A percentile compares a stretch with the other conserved stretches of the same genome.
Conservation (phyloP, 441 rosid genomes). For the Omphalea diandra region DNA sequence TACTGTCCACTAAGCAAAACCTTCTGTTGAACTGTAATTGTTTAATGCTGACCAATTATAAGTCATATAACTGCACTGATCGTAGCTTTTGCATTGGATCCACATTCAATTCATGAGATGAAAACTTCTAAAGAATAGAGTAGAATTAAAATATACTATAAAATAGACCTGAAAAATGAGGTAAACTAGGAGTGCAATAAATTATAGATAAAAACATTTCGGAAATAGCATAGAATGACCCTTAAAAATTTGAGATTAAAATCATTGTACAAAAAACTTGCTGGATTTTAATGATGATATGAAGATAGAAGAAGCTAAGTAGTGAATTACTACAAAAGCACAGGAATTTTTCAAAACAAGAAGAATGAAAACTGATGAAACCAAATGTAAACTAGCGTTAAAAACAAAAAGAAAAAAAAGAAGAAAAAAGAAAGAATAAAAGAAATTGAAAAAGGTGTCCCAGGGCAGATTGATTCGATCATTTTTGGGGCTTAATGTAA, state of each 20-base stretch:
- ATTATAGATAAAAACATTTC: background rate
- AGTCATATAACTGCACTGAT: background rate
- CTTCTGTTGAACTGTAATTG: background rate
- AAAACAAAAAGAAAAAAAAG: too few species aligned
- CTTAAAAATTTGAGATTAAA: background rate
- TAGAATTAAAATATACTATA: background rate
- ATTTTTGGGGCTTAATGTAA: background rate
- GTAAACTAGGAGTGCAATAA: background rate
- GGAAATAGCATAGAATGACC: background rate
- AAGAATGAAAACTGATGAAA: background rate
- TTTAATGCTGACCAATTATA: background rate
- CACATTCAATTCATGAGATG: background rate
- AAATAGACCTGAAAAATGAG: background rate
- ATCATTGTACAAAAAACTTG: background rate
- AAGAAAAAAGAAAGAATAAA: background rate
- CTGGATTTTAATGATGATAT: background rate
- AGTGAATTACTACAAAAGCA: background rate
- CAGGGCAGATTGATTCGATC: background rate
- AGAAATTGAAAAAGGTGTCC: background rate
- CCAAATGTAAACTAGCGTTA: background rate
- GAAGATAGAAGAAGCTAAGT: background rate
- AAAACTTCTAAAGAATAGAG: background rate
- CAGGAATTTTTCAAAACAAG: background rate
- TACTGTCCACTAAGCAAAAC: slow-evolving; percentile 5
- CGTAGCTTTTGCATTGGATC: background rate